Evolutionary conservation across 257 asterid genomes (phyloP), one percentile per base, ranked within the genome.

Genomic region (Capsicum baccatum): DNA sequence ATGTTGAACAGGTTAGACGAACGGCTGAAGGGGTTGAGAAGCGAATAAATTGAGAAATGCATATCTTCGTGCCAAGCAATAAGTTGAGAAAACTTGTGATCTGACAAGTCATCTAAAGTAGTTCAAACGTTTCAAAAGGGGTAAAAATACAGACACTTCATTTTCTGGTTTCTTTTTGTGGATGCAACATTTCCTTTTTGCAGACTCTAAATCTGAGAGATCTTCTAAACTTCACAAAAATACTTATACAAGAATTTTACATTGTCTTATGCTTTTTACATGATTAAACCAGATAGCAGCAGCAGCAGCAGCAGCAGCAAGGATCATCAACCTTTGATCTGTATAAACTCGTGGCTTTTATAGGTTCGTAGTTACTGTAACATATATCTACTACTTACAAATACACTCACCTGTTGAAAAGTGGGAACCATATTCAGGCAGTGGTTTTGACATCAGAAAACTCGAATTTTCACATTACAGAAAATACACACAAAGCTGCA

Each of bases 371-470:
- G 13, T 48, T 19, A 50, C 21, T 21, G 60, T 74, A 74, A 19
- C 9, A 19, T 19, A 74, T 50, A 74, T 50, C 81, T 50, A 50
- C 81, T 19, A 74, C 19, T 21, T 74, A 74, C 63, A 74, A 52
- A 52, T 50, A 13, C 58, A 21, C 42, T 73, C 80, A 73, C 80
- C 80, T 73, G 80, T 48, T 3, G 60, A 48, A 50, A 73, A 12
- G 17, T 48, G 47, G 13, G 39, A 62, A 50, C 47, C 17, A 2
- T 4, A 21, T 52, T 52, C 60, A 76, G 63, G 62, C 81, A 76
- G 63, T 21, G 44, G 21, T 26, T 74, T 73, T 21, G n/a, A 50
- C 47, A 74, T 50, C 13, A 50, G 12, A 6, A 74, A 48, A 39
- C 50, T 10, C 8, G 1, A 39, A 57, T 15, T 50, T 21, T 47